A percentile compares a stretch with the other conserved stretches of the same genome.
Conservation (phyloP, 2,329 filamentous ascomycete genomes). For the Fusarium sp. region DNA sequence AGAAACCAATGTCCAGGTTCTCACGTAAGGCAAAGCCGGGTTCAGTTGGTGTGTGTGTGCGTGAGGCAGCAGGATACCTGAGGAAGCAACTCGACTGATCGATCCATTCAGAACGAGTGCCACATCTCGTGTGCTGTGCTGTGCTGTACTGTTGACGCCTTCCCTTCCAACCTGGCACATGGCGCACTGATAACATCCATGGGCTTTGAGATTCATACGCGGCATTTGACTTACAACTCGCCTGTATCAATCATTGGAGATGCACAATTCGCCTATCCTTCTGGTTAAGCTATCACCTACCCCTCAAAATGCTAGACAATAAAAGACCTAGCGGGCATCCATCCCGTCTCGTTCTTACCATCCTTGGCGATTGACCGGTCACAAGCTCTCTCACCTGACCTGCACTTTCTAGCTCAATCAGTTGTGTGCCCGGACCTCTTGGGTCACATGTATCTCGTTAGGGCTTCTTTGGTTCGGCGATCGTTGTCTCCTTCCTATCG, state of each 20-base stretch:
- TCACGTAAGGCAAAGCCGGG: conserved; percentile 32
- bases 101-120: conserved; percentile 3
- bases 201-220: neutral
- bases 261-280: neutral
- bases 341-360: conserved; percentile 25
- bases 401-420: conserved; percentile 6
- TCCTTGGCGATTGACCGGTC: conserved; percentile 28
- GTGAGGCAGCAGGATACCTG: conserved; percentile 6
- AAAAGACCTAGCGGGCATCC: conserved; percentile 14
- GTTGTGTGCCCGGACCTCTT: conserved; percentile 19
- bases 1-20: conserved; percentile 22
- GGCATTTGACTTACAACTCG: conserved; percentile 16
- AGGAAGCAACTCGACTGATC: conserved; percentile 1
- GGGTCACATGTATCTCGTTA: conserved; percentile 28
- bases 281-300: conserved; percentile 11
- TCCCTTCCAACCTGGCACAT: neutral
- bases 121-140: neutral
- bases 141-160: neutral
- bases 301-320: conserved; percentile 33
- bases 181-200: neutral
- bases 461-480: conserved; percentile 5
- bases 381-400: conserved; percentile 38
- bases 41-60: conserved; percentile 23
- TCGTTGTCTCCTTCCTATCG: conserved; percentile 4
- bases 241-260: neutral